Evolutionary conservation across 2,329 filamentous ascomycete species (phyloP).

Genomic region (Juglanconis oblonga): DNA sequence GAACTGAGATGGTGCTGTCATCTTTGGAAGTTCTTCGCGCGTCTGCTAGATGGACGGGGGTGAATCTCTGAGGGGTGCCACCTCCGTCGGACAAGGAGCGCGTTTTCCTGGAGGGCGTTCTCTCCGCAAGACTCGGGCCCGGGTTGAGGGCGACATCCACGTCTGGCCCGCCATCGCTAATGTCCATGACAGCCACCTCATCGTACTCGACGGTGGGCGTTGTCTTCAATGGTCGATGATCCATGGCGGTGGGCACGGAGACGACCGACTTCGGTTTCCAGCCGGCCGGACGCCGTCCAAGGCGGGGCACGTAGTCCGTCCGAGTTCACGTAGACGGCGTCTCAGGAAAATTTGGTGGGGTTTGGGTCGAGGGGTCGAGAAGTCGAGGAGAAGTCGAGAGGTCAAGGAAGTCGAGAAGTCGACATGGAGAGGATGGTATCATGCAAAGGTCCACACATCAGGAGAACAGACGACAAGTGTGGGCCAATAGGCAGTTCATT

Average conservation of each 20-base stretch:
- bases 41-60: conserved; percentile 55
- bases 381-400: too few species aligned
- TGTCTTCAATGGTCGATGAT: conserved; percentile 3
- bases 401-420: too few species aligned
- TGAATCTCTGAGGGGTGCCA: conserved; percentile 52
- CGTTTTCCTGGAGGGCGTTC: conserved; percentile 49
- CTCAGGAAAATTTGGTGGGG: too few species aligned
- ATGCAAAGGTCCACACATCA: too few species aligned
- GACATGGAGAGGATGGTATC: too few species aligned
- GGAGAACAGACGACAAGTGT: too few species aligned
- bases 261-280: too few species aligned
- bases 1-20: conserved; percentile 52
- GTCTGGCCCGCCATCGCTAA: conserved; percentile 6
- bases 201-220: conserved; percentile 23
- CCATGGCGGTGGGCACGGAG: conserved; percentile 1
- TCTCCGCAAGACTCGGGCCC: conserved; percentile 11
- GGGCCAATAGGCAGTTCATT: too few species aligned
- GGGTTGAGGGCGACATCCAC: neutral
- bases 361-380: too few species aligned
- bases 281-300: too few species aligned
- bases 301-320: too few species aligned
- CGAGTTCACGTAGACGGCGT: too few species aligned
- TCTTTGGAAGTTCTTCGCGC: conserved; percentile 60
- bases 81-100: conserved; percentile 65
- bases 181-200: conserved; percentile 20